Evolutionary conservation across 2,329 filamentous ascomycete species (phyloP).

Genomic region (Metarhizium brunneum): DNA sequence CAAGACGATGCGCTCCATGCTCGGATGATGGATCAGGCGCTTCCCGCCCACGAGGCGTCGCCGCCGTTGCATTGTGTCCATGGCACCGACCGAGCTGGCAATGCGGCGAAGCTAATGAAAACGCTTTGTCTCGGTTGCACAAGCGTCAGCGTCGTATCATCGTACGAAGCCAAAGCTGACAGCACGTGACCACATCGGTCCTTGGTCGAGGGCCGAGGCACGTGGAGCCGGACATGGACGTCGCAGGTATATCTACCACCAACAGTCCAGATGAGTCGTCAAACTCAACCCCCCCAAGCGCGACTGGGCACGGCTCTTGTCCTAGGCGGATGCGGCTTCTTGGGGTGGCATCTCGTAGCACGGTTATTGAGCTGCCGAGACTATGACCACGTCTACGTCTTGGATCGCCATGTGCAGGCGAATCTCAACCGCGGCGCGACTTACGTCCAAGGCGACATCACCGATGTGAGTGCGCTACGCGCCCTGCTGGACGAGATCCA

Average conservation of each 20-base stretch:
- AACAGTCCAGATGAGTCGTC: not conserved
- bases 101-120: too few species aligned
- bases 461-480: constrained; percentile 7
- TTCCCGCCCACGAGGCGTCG: too few species aligned
- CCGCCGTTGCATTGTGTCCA: too few species aligned
- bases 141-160: too few species aligned
- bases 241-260: not conserved
- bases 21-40: too few species aligned
- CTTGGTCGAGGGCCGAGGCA: too few species aligned
- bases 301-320: constrained; percentile 10
- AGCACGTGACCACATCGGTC: too few species aligned
- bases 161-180: too few species aligned
- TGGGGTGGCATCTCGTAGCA: constrained; percentile 22
- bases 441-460: constrained; percentile 19
- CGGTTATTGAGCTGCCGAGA: constrained; percentile 15
- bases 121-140: too few species aligned
- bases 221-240: too few species aligned
- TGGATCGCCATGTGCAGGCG: not conserved
- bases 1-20: too few species aligned
- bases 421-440: constrained; percentile 15
- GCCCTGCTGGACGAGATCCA: constrained; percentile 13
- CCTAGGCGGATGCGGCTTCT: constrained; percentile 23
- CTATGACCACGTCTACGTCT: constrained; percentile 15
- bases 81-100: too few species aligned
- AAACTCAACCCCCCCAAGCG: not conserved